Evolutionary conservation across 176 grass and related monocot genomes (phyloP).

Genomic region (Phyllostachys edulis): DNA sequence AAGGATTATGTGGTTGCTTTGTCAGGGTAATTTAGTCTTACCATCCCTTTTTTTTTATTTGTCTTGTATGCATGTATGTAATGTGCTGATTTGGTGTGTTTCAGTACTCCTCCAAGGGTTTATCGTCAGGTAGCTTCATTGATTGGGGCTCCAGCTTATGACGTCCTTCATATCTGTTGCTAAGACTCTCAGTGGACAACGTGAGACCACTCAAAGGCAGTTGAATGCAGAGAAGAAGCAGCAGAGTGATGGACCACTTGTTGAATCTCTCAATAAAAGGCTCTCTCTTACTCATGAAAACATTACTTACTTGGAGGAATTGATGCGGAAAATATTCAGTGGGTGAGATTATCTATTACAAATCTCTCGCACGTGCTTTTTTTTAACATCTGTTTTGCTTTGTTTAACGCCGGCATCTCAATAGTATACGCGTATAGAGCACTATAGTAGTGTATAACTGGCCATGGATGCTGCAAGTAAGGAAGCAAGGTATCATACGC

Average conservation of each 20-base stretch:
- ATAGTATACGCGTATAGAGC: too few relatives aligned
- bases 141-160: constrained; percentile 88
- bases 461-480: too few relatives aligned
- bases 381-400: too few relatives aligned
- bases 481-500: too few relatives aligned
- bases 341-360: constrained; percentile 63
- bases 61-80: constrained; percentile 25
- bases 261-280: constrained; percentile 92
- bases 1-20: constrained; percentile 83
- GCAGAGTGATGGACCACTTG: constrained; percentile 67
- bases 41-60: neutral
- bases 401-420: too few relatives aligned
- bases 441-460: too few relatives aligned
- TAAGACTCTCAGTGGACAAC: constrained; percentile 83
- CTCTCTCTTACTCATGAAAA: constrained; percentile 77
- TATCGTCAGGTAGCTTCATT: constrained; percentile 87
- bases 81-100: constrained; percentile 30
- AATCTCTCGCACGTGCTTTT: neutral
- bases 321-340: constrained; percentile 89
- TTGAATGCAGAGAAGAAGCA: constrained; percentile 96
- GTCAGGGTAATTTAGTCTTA: constrained; percentile 65
- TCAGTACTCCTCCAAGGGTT: constrained; percentile 91
- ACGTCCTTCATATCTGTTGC: constrained; percentile 89
- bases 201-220: constrained; percentile 94
- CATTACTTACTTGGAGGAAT: constrained; percentile 79